Evolutionary conservation across 495 filamentous ascomycete genomes (phyloP).

Genomic region (Jackrogersella multiformis): DNA sequence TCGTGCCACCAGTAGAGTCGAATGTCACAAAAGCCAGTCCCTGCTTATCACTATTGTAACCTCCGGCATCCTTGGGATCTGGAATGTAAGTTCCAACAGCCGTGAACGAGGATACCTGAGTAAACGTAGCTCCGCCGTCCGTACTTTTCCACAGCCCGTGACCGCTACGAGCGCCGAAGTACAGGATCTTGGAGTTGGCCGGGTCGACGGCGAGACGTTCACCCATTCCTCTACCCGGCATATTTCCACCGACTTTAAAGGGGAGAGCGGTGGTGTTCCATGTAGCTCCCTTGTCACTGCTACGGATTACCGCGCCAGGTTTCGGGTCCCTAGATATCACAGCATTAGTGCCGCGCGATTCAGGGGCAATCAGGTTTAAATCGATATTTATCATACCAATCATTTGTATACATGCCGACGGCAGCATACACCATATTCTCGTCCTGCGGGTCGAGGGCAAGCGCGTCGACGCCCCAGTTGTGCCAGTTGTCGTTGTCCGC

Average conservation of each 20-base stretch:
- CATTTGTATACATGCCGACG: slow-evolving; percentile 67
- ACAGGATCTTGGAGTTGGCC: slow-evolving; percentile 63
- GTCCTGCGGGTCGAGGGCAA: slow-evolving; percentile 66
- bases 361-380: too few species aligned
- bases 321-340: slow-evolving; percentile 62
- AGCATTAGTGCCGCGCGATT: background rate
- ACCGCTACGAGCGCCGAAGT: slow-evolving; percentile 68
- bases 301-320: slow-evolving; percentile 61
- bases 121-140: slow-evolving; percentile 64
- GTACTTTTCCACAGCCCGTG: slow-evolving; percentile 70
- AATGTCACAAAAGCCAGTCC: slow-evolving; percentile 67
- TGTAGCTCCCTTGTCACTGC: slow-evolving; percentile 60
- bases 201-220: slow-evolving; percentile 71
- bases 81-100: slow-evolving; percentile 59
- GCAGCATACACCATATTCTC: slow-evolving; percentile 65
- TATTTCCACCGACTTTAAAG: slow-evolving; percentile 71
- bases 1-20: slow-evolving; percentile 59
- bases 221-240: slow-evolving; percentile 71
- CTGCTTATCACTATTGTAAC: slow-evolving; percentile 58
- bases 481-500: slow-evolving; percentile 60
- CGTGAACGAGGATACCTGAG: slow-evolving; percentile 67
- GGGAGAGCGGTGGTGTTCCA: slow-evolving; percentile 58
- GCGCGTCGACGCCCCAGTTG: slow-evolving; percentile 67
- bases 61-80: slow-evolving; percentile 54
- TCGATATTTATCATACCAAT: slow-evolving; percentile 49